A percentile compares a stretch with the other conserved stretches of the same genome.
phyloP scores from a whole-genome alignment of 2,329 filamentous ascomycete genomes.

The Paecilomyces sp. region DNA sequence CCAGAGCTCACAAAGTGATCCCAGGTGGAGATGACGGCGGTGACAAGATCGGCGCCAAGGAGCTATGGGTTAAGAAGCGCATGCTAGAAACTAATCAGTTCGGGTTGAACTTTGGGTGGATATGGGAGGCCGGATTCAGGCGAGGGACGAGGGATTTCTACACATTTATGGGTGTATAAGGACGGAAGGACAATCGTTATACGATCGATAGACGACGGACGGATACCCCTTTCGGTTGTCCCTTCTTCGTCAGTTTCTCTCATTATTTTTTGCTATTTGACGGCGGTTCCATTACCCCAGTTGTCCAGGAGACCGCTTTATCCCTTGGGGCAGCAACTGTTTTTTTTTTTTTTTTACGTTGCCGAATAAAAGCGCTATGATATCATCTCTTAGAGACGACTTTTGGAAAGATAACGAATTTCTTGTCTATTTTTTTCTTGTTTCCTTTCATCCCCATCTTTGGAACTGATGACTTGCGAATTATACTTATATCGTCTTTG shows the following conservation, averaged over 20 bases:
- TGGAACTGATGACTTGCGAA: neutral
- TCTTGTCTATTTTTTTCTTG: neutral
- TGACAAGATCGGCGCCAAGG: constrained; percentile 51
- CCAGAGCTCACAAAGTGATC: constrained; percentile 26
- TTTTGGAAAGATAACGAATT: neutral
- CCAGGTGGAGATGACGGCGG: constrained; percentile 20
- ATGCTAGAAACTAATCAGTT: constrained; percentile 44
- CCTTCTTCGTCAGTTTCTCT: neutral
- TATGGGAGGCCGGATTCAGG: constrained; percentile 36
- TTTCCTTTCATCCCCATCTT: neutral
- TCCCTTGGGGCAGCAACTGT: neutral
- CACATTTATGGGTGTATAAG: constrained; percentile 7
- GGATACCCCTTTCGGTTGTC: neutral
- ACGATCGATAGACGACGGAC: neutral
- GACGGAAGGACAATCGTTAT: neutral
- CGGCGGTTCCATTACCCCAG: neutral
- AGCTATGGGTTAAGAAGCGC: constrained; percentile 53
- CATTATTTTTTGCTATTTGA: neutral
- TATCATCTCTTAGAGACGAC: neutral
- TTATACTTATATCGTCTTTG: neutral
- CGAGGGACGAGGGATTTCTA: constrained; percentile 26
- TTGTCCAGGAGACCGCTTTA: neutral
- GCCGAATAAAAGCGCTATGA: neutral
- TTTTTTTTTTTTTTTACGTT: neutral
- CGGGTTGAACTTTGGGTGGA: constrained; percentile 31